Evolutionary conservation across 1,284 basidiomycete species (phyloP).

Genomic region (Malassezia vespertilionis): DNA sequence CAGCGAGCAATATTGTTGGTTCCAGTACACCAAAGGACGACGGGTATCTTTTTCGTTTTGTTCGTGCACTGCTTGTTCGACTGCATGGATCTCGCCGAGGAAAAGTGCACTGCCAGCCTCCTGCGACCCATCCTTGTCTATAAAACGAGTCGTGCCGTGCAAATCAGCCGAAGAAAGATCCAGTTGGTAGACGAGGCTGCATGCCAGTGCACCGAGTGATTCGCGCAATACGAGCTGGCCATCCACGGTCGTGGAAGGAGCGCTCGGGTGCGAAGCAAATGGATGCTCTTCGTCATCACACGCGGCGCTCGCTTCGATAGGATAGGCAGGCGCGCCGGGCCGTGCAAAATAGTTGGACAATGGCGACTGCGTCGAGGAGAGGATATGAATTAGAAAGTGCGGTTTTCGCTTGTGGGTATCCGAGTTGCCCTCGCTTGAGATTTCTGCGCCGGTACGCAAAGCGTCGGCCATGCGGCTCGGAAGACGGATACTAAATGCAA

Average conservation of each 20-base stretch:
- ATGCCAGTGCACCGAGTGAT: conserved; percentile 16
- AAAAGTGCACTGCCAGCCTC: conserved; percentile 13
- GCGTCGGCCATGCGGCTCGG: conserved; percentile 20
- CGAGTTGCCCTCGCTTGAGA: background rate
- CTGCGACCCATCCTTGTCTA: background rate
- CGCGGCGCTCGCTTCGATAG: background rate
- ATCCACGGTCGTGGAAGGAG: conserved; percentile 2
- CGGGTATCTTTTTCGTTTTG: background rate
- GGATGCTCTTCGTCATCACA: background rate
- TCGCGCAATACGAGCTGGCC: conserved; percentile 10
- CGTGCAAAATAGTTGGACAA: conserved; percentile 15
- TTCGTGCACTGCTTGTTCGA: conserved; percentile 7
- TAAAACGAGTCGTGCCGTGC: conserved; percentile 9
- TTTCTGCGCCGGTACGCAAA: conserved; percentile 2
- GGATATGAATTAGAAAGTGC: conserved; percentile 20
- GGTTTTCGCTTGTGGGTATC: background rate
- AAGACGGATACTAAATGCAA: conserved; percentile 19
- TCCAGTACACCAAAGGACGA: conserved; percentile 13
- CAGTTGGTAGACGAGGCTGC: conserved; percentile 17
- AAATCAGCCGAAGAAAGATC: conserved; percentile 15
- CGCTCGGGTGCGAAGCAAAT: conserved; percentile 1
- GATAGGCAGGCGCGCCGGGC: conserved; percentile 13
- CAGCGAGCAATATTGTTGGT: conserved; percentile 14
- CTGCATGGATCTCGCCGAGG: conserved; percentile 14
- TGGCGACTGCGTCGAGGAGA: conserved; percentile 11